Base-by-base conservation (phyloP, 306 rosid genomes). In the Rubus idaeus region DNA sequence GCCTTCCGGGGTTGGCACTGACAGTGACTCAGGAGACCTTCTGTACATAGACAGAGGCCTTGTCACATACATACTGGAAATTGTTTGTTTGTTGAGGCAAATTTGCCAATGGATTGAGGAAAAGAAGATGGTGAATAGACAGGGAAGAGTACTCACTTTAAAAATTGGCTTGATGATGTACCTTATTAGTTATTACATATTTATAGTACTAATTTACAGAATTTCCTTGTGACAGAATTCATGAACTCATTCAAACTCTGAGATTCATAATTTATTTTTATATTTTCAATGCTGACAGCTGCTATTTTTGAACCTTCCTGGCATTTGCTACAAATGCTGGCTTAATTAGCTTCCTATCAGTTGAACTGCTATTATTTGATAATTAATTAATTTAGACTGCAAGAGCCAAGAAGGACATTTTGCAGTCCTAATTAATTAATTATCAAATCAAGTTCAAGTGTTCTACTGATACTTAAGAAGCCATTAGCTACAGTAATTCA, bases 1-100 rank as follows among this genome's bases (percentile, higher is more conserved):
- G 10, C 97, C 96, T 58, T 90, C 90, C 0, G 87, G 86, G 0
- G 87, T 86, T 11, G 82, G 76, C 51, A 4, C 47, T 3, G 82
- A 65, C 12, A 84, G 80, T 53, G 81, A 66, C 2, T 80, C 82
- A 30, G 79, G 49, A 62, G 74, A 79, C 0, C 84, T 85, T 75
- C 50, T 86, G 61, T 63, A 89, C 52, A 60, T 5, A 20, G 97
- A 93, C 16, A 90, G 76, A 63, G 89, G 87, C 85, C 89, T 89
- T 5, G 97, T 89, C 68, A 90, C 90, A 63, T 93, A 87, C 96
- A 87, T 86, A 0, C 69, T 75, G 1, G 35, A 30, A 30, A 0
- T 30, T 18, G 60, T 40, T 3, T 37, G 17, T 6, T 23, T 46
- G 10, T 8, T 9, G 13, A 20, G 40, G 3, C 3, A 20, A 42